Evolutionary conservation across 2,329 filamentous ascomycete species (phyloP).

Genomic region (Pseudocercospora crystallina): DNA sequence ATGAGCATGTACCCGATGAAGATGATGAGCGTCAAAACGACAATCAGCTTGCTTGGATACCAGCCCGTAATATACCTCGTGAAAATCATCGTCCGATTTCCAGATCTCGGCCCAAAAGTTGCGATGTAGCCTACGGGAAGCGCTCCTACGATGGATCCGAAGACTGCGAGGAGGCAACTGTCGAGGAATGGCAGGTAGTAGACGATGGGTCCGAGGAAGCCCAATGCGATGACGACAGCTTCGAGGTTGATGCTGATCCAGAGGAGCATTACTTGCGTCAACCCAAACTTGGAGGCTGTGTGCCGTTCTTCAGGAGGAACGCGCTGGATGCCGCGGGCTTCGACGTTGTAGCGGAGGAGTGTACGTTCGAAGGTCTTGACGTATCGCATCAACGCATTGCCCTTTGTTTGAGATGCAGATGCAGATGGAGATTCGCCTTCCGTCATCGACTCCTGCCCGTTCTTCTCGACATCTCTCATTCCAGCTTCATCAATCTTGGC

Average conservation of each 20-base stretch:
- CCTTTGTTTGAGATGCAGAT: not conserved
- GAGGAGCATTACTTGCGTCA: slow-evolving; percentile 56
- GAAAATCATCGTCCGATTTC: slow-evolving; percentile 63
- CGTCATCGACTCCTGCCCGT: not conserved
- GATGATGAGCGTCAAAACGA: slow-evolving; percentile 62
- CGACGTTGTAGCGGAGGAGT: slow-evolving; percentile 55
- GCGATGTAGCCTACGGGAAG: slow-evolving; percentile 60
- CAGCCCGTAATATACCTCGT: slow-evolving; percentile 64
- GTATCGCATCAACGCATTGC: not conserved
- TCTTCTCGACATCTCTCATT: slow-evolving; percentile 13
- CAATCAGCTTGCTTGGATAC: slow-evolving; percentile 64
- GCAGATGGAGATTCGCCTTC: not conserved
- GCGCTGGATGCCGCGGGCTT: slow-evolving; percentile 61
- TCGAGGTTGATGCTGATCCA: slow-evolving; percentile 65
- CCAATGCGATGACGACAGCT: slow-evolving; percentile 64
- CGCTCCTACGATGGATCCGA: slow-evolving; percentile 58
- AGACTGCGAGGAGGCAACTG: slow-evolving; percentile 56
- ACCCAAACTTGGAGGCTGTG: slow-evolving; percentile 51
- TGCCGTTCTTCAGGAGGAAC: slow-evolving; percentile 57
- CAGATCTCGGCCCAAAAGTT: slow-evolving; percentile 61
- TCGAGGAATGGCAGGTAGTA: slow-evolving; percentile 61
- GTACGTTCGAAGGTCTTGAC: slow-evolving; percentile 39
- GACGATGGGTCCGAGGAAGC: slow-evolving; percentile 60
- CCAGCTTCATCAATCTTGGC: slow-evolving; percentile 6
- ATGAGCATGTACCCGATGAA: slow-evolving; percentile 61